Percentiles rank a stretch among this genome's conserved stretches.
These are phyloP conservation scores for Cerioporus squamosus DNA, from an alignment of 1,284 basidiomycete genomes.

Conservation along the genomic window DNA sequence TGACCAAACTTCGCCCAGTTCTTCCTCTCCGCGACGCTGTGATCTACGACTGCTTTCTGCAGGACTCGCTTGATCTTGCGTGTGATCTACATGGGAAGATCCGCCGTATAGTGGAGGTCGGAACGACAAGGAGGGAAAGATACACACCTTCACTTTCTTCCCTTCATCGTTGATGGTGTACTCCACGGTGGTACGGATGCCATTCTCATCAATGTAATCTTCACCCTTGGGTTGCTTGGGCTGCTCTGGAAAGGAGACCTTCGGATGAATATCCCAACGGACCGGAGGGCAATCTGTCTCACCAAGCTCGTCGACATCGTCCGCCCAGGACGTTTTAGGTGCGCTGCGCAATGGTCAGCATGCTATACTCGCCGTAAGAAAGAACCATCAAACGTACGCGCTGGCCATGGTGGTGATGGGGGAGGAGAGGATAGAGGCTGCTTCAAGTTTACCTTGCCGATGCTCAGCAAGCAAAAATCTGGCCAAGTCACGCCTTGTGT, in stretches of 20 bases:
- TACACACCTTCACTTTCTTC: conserved; percentile 88
- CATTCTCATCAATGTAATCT: conserved; percentile 87
- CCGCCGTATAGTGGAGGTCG: not conserved
- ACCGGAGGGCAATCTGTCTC: conserved; percentile 15
- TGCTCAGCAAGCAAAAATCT: conserved; percentile 18
- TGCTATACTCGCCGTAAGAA: not conserved
- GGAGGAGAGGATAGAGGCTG: not conserved
- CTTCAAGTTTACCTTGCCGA: not conserved
- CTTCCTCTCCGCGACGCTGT: conserved; percentile 92
- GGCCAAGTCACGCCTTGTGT: conserved; percentile 7
- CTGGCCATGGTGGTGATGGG: conserved; percentile 18
- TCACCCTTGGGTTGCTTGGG: conserved; percentile 45
- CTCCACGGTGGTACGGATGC: conserved; percentile 86
- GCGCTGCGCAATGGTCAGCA: conserved; percentile 21
- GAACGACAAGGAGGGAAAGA: not conserved
- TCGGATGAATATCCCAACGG: too few relatives aligned
- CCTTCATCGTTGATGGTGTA: conserved; percentile 91
- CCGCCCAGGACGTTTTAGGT: conserved; percentile 80
- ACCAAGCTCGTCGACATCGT: conserved; percentile 81
- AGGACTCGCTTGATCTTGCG: conserved; percentile 87
- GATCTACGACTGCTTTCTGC: conserved; percentile 93
- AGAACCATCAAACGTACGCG: conserved; percentile 7
- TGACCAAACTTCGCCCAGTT: conserved; percentile 94
- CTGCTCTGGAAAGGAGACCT: conserved; percentile 37
- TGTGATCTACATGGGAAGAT: conserved; percentile 64